phyloP scores from a whole-genome alignment of 2,329 filamentous ascomycete genomes.

The Endothia cerciana region DNA sequence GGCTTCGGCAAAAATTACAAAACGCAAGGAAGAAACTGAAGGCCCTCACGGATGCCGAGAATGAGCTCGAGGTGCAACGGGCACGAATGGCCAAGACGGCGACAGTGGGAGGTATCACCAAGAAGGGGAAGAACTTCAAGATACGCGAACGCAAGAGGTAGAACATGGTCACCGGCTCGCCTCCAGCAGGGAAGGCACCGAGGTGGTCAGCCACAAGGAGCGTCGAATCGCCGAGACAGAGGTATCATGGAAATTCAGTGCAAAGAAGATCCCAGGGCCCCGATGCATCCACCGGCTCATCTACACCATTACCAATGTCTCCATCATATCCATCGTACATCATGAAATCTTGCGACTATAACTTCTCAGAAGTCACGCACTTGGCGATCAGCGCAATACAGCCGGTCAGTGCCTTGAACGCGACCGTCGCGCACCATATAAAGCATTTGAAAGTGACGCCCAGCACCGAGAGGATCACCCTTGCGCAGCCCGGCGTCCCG shows the following conservation, averaged over 20 bases:
- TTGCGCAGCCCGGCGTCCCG: slow-evolving; percentile 54
- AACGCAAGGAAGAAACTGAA: slow-evolving; percentile 58
- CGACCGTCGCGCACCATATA: slow-evolving; percentile 61
- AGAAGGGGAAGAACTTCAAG: slow-evolving; percentile 65
- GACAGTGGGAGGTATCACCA: slow-evolving; percentile 62
- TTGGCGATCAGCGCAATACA: slow-evolving; percentile 56
- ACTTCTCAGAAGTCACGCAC: slow-evolving; percentile 51
- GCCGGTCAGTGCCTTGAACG: slow-evolving; percentile 56
- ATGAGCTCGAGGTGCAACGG: slow-evolving; percentile 60
- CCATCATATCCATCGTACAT: slow-evolving; percentile 16
- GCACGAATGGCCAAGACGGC: slow-evolving; percentile 69
- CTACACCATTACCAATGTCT: slow-evolving; percentile 22
- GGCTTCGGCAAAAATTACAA: slow-evolving; percentile 53
- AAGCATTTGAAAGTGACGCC: slow-evolving; percentile 60
- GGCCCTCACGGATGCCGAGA: slow-evolving; percentile 59
- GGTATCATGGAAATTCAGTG: slow-evolving; percentile 28
- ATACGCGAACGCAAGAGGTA: slow-evolving; percentile 65
- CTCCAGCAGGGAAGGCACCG: not conserved
- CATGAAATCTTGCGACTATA: slow-evolving; percentile 32
- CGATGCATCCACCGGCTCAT: slow-evolving; percentile 17
- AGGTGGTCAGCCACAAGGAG: slow-evolving; percentile 14
- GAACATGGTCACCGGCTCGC: slow-evolving; percentile 22
- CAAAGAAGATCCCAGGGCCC: slow-evolving; percentile 15
- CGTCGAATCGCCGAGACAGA: slow-evolving; percentile 7
- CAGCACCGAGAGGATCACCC: slow-evolving; percentile 54